These are phyloP conservation scores for Psidium friedrichsthalianum DNA, from an alignment of 345 rosid species.

Conservation along the genomic window DNA sequence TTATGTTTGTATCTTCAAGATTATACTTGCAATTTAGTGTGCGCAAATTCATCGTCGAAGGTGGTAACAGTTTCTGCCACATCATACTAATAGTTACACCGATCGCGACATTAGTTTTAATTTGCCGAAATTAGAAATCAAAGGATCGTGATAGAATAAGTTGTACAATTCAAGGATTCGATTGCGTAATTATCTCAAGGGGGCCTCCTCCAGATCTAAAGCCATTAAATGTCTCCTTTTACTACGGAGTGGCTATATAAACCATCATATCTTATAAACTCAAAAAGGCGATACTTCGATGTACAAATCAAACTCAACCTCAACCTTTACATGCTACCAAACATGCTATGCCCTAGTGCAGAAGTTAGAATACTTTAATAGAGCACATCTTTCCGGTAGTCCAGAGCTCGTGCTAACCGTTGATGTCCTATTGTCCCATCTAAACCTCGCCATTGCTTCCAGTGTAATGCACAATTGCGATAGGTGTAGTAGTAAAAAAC, in stretches of 20 bases:
- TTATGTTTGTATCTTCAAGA: background rate
- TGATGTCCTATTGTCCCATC: background rate
- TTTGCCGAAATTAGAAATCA: background rate
- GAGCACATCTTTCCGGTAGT: background rate
- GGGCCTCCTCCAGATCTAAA: background rate
- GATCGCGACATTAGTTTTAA: background rate
- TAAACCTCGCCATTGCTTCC: background rate
- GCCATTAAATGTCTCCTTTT: background rate
- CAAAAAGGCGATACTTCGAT: background rate
- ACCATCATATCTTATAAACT: background rate
- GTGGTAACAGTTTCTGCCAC: background rate
- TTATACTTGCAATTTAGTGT: background rate
- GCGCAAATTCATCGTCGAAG: background rate
- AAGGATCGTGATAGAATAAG: fast-evolving
- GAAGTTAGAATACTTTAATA: too few species aligned
- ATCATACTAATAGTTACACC: background rate
- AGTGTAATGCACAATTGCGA: background rate
- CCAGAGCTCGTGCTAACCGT: background rate
- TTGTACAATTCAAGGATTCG: background rate
- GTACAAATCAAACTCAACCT: too few species aligned
- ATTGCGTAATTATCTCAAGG: background rate
- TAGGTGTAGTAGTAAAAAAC: background rate
- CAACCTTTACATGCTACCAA: too few species aligned
- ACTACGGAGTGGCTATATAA: background rate
- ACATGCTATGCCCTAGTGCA: too few species aligned